Conservation (phyloP, 2,329 filamentous ascomycete species). For the Cytospora schulzeri region DNA sequence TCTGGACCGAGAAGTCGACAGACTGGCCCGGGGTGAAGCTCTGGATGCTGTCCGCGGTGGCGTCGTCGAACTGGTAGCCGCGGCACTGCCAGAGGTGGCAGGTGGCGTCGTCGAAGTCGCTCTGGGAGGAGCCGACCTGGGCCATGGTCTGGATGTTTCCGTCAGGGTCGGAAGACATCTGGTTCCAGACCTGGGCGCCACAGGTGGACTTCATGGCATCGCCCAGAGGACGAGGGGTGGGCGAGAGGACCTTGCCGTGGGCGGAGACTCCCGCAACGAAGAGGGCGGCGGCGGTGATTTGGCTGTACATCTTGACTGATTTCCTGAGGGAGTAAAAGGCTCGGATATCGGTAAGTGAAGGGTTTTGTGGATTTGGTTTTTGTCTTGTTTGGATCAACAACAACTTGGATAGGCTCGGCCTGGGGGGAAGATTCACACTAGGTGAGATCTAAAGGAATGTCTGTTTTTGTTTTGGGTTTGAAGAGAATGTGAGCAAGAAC, state of each 20-base stretch:
- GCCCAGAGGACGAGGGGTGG: slow-evolving; percentile 52
- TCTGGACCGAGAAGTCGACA: slow-evolving; percentile 46
- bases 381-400: slow-evolving; percentile 24
- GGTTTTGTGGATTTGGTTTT: not conserved
- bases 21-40: slow-evolving; percentile 52
- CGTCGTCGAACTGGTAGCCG: slow-evolving; percentile 59
- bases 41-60: slow-evolving; percentile 51
- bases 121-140: slow-evolving; percentile 48
- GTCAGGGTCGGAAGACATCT: slow-evolving; percentile 55
- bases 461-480: slow-evolving; percentile 4
- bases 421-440: not conserved
- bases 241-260: slow-evolving; percentile 55
- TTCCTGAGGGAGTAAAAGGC: not conserved
- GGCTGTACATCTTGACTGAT: slow-evolving; percentile 29
- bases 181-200: slow-evolving; percentile 55
- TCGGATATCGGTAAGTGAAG: not conserved
- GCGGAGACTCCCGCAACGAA: slow-evolving; percentile 48
- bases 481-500: slow-evolving; percentile 26
- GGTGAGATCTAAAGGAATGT: slow-evolving; percentile 20
- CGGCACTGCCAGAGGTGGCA: slow-evolving; percentile 61
- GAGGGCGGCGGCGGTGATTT: slow-evolving; percentile 33
- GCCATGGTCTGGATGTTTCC: slow-evolving; percentile 60
- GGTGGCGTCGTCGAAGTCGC: slow-evolving; percentile 48
- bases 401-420: slow-evolving; percentile 26
- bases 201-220: slow-evolving; percentile 53